These are phyloP conservation scores for Penicillium sp. DNA, from an alignment of 2,329 filamentous ascomycete species.

Conservation along the genomic window DNA sequence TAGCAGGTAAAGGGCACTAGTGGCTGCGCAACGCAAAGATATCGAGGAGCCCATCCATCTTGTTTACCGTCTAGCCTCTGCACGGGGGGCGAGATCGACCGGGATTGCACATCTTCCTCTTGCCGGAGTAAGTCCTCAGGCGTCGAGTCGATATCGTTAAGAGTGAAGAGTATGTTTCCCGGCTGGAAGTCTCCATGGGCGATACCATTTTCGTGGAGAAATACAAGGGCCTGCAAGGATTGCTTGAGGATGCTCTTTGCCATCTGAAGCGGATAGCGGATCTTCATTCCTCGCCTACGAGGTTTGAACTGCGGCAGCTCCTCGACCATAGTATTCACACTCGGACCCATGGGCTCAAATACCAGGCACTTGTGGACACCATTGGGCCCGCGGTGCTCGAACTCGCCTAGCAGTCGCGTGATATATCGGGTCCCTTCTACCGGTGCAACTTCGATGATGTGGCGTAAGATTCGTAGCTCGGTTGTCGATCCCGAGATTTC, in stretches of 20 bases:
- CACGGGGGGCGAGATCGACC: conserved; percentile 17
- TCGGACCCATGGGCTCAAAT: conserved; percentile 32
- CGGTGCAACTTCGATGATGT: conserved; percentile 16
- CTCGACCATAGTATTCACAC: conserved; percentile 23
- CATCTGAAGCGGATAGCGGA: conserved; percentile 23
- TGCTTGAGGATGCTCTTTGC: conserved; percentile 27
- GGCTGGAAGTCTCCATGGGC: conserved; percentile 27
- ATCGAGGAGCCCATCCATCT: conserved; percentile 31
- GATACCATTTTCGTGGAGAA: conserved; percentile 25
- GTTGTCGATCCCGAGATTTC: conserved; percentile 15
- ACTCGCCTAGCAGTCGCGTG: conserved; percentile 24
- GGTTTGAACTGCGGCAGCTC: conserved; percentile 24
- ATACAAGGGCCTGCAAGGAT: conserved; percentile 23
- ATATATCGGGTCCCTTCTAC: conserved; percentile 13
- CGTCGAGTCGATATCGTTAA: conserved; percentile 17
- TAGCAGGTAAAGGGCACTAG: conserved; percentile 24
- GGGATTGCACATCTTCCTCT: conserved; percentile 20
- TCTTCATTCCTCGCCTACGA: conserved; percentile 15
- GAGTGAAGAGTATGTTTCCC: conserved; percentile 26
- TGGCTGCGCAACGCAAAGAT: conserved; percentile 28
- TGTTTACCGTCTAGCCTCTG: conserved; percentile 26
- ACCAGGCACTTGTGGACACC: conserved; percentile 33
- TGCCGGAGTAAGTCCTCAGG: conserved; percentile 22
- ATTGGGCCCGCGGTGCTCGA: conserved; percentile 31
- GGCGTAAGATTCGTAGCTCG: conserved; percentile 18